Conservation (phyloP, 2,329 filamentous ascomycete species). For the Biscogniauxia marginata region DNA sequence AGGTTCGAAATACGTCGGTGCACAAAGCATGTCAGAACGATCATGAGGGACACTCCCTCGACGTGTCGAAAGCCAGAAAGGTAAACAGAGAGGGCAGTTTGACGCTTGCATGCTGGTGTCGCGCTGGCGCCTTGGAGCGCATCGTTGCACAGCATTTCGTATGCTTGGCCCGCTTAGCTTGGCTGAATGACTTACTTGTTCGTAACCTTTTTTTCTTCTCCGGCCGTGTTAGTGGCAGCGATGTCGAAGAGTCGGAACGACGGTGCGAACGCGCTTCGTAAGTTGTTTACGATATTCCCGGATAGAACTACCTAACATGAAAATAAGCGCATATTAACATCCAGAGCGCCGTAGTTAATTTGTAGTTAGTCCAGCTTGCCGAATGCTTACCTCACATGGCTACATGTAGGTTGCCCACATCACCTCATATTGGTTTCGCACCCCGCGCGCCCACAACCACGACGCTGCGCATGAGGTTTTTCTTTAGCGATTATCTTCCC, state of each 20-base stretch:
- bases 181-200: not conserved
- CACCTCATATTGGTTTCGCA: not conserved
- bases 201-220: not conserved
- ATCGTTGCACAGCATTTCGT: not conserved
- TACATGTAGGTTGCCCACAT: not conserved
- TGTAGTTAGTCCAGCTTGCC: not conserved
- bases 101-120: conserved; percentile 14
- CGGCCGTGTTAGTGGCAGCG: not conserved
- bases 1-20: conserved; percentile 12
- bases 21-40: conserved; percentile 13
- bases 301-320: not conserved
- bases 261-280: not conserved
- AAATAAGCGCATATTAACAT: not conserved
- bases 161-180: not conserved
- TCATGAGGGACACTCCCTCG: conserved; percentile 16
- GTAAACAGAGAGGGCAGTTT: conserved; percentile 13
- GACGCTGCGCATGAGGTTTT: not conserved
- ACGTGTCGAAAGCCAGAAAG: conserved; percentile 10
- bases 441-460: not conserved
- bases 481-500: not conserved
- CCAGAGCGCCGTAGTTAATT: no score
- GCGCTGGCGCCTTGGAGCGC: conserved; percentile 11
- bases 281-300: not conserved
- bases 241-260: not conserved
- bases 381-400: not conserved